Percentiles rank a stretch among this genome's conserved stretches.
These are phyloP conservation scores for Botryotinia globosa DNA, from an alignment of 2,329 filamentous ascomycete species.

Conservation along the genomic window DNA sequence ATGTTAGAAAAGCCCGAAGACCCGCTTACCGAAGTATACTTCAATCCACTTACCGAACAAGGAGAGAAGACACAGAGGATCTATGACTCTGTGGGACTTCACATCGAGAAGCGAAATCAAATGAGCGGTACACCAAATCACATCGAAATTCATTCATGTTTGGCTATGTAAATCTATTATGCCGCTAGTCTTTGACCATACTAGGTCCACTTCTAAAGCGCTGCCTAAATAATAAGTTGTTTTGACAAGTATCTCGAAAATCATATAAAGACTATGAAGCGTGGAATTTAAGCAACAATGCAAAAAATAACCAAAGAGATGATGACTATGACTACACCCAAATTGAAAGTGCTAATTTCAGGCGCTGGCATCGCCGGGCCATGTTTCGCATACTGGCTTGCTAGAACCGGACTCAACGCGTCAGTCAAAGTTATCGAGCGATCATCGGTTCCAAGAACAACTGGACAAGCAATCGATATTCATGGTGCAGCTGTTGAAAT, in stretches of 20 bases:
- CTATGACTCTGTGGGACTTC: neutral
- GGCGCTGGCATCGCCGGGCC: conserved; percentile 41
- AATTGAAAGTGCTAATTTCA: conserved; percentile 36
- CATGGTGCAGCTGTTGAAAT: conserved; percentile 43
- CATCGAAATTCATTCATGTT: neutral
- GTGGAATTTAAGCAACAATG: neutral
- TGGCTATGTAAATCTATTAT: neutral
- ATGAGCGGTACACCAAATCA: neutral
- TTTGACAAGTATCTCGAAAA: neutral
- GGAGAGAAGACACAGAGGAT: neutral
- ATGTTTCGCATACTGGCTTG: conserved; percentile 50
- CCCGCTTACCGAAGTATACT: neutral
- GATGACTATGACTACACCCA: neutral
- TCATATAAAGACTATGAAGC: neutral
- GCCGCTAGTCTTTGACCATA: neutral
- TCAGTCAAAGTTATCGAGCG: conserved; percentile 44
- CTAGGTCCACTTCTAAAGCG: neutral
- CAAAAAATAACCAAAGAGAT: neutral
- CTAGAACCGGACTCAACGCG: conserved; percentile 38
- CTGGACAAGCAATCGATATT: conserved; percentile 54
- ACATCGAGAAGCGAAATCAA: neutral
- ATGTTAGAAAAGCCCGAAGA: neutral
- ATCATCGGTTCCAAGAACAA: conserved; percentile 44
- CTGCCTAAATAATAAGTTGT: neutral
- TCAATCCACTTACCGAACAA: neutral